phyloP scores from a whole-genome alignment of 2,329 filamentous ascomycete species.

The Ophiocordyceps camponoti-rufipedis region DNA sequence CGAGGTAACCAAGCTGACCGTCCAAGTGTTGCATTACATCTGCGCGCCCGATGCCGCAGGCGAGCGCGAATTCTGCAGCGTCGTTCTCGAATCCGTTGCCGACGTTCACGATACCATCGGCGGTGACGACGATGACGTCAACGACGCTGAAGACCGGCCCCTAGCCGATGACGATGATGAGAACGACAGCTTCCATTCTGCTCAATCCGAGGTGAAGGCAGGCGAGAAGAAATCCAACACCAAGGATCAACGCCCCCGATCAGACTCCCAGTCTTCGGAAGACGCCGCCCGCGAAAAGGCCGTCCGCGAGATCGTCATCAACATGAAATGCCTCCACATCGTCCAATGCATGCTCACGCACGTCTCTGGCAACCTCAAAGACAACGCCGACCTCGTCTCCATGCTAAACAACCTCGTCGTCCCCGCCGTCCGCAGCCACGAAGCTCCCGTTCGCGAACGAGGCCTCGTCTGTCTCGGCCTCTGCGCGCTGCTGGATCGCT shows the following conservation, averaged over 20 bases:
- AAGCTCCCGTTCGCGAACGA: conserved; percentile 79
- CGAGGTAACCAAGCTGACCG: conserved; percentile 73
- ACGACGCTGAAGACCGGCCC: conserved; percentile 17
- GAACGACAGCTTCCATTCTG: conserved; percentile 76
- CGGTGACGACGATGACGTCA: conserved; percentile 42
- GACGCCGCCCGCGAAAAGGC: conserved; percentile 57
- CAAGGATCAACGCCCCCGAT: not conserved
- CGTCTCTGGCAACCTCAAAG: conserved; percentile 69
- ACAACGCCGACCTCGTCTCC: conserved; percentile 82
- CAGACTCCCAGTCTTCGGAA: conserved; percentile 15
- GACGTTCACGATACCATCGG: conserved; percentile 92
- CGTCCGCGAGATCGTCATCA: conserved; percentile 82
- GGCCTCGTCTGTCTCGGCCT: conserved; percentile 80
- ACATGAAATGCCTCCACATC: conserved; percentile 96
- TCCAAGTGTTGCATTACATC: conserved; percentile 66
- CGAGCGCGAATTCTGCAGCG: conserved; percentile 66
- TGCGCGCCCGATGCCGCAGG: conserved; percentile 58
- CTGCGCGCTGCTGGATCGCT: conserved; percentile 79
- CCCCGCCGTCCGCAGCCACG: conserved; percentile 81
- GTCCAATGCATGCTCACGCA: conserved; percentile 96
- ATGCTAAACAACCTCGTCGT: conserved; percentile 97
- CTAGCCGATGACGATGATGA: conserved; percentile 40
- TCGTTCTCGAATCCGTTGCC: conserved; percentile 83
- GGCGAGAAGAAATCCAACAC: conserved; percentile 30
- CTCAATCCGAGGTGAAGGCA: conserved; percentile 64